These are phyloP conservation scores for Sordariomycetes sp. DNA, from an alignment of 2,329 filamentous ascomycete species.

Conservation along the genomic window DNA sequence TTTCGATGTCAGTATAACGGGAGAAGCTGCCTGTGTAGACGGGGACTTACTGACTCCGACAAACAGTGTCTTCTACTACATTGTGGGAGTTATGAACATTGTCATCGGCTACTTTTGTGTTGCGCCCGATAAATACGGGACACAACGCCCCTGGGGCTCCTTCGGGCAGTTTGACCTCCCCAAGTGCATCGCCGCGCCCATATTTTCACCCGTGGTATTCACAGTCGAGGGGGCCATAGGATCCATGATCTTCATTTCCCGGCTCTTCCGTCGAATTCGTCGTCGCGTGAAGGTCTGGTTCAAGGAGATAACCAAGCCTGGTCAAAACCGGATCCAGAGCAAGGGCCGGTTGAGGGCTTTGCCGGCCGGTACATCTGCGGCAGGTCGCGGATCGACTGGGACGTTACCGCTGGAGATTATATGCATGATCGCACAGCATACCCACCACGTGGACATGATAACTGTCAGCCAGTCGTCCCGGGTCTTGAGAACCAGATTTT, in stretches of 20 bases:
- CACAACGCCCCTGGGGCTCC: background rate
- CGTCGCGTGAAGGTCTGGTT: background rate
- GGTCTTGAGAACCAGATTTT: background rate
- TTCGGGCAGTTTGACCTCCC: background rate
- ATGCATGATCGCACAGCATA: background rate
- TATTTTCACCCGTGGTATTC: background rate
- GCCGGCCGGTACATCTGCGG: background rate
- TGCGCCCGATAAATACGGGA: background rate
- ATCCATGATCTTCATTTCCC: background rate
- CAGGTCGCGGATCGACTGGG: background rate
- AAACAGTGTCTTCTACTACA: background rate
- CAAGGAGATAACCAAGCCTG: background rate
- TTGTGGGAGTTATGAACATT: background rate
- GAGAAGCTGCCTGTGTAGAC: background rate
- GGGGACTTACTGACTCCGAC: background rate
- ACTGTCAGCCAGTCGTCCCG: background rate
- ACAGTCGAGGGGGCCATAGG: background rate
- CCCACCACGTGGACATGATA: background rate
- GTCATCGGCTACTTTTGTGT: background rate
- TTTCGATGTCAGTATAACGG: background rate
- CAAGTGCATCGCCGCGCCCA: background rate
- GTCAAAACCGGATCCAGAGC: background rate
- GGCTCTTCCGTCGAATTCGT: background rate
- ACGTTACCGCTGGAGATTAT: background rate
- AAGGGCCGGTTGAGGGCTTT: background rate